phyloP scores from a whole-genome alignment of 768 basidiomycete genomes.

The Scleroderma citrinum region DNA sequence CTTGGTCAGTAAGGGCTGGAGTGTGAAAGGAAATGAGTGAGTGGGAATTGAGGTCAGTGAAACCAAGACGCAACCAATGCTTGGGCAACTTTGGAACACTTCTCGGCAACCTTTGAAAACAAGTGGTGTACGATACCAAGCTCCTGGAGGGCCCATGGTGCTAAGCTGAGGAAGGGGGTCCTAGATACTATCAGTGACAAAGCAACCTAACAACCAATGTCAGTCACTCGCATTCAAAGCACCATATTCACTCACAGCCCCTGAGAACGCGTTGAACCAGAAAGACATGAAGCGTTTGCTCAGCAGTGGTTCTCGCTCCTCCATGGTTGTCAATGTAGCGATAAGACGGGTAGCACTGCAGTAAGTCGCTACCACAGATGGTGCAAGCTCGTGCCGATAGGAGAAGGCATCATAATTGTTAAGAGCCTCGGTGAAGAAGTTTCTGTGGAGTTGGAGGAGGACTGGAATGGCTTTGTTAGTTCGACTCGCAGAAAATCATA shows the following conservation, averaged over 20 bases:
- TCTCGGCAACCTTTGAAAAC: conserved; percentile 50
- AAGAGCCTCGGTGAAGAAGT: conserved; percentile 63
- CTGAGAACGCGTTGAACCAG: conserved; percentile 73
- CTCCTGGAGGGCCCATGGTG: conserved; percentile 54
- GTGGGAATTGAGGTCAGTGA: background rate
- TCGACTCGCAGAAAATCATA: background rate
- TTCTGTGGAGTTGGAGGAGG: conserved; percentile 61
- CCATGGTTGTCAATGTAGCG: conserved; percentile 49
- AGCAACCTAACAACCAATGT: conserved; percentile 40
- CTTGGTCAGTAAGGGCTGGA: conserved; percentile 52
- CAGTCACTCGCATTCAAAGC: background rate
- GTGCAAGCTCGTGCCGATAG: conserved; percentile 55
- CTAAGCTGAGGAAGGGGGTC: conserved; percentile 51
- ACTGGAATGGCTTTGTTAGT: conserved; percentile 34
- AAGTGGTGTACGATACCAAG: conserved; percentile 53
- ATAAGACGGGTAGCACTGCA: conserved; percentile 54
- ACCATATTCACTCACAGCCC: conserved; percentile 44
- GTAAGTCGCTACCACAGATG: conserved; percentile 68
- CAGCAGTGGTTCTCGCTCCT: conserved; percentile 52
- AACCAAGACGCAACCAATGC: conserved; percentile 33
- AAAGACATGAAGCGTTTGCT: conserved; percentile 62
- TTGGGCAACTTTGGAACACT: conserved; percentile 56
- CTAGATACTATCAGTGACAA: conserved; percentile 60
- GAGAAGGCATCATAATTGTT: conserved; percentile 48
- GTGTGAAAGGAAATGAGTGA: conserved; percentile 9